Conservation (phyloP, 805 yeast genomes). For the Blastobotrys parvus region DNA sequence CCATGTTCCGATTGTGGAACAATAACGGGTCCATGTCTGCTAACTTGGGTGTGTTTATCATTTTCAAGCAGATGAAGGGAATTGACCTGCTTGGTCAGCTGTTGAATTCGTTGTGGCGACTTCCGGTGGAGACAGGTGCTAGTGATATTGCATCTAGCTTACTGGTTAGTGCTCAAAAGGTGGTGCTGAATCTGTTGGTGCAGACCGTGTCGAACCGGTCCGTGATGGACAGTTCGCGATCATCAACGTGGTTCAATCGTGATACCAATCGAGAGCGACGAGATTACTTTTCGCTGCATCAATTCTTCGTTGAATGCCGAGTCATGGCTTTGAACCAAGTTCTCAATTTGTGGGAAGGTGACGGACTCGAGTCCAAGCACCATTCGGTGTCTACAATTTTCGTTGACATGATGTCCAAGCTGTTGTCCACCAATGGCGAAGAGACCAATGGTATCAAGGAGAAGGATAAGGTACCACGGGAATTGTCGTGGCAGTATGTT, state of each 20-base stretch:
- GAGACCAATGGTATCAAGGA: slow-evolving; percentile 6
- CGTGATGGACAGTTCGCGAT: slow-evolving; percentile 23
- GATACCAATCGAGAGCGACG: slow-evolving; percentile 19
- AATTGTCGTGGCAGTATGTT: slow-evolving; percentile 16
- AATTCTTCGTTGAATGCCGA: slow-evolving; percentile 26
- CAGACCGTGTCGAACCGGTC: slow-evolving; percentile 19
- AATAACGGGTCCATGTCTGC: slow-evolving; percentile 5
- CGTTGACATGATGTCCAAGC: slow-evolving; percentile 12
- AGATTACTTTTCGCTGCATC: slow-evolving; percentile 22
- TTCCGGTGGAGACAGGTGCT: neutral
- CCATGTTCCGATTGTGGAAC: slow-evolving; percentile 13
- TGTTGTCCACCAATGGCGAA: slow-evolving; percentile 15
- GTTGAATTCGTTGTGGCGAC: slow-evolving; percentile 17
- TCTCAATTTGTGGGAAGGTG: slow-evolving; percentile 14
- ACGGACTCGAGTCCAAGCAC: slow-evolving; percentile 9
- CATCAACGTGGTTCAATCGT: slow-evolving; percentile 10
- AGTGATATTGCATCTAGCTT: slow-evolving; percentile 3
- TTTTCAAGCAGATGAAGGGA: slow-evolving; percentile 25
- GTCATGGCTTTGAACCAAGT: slow-evolving; percentile 16
- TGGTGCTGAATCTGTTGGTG: slow-evolving; percentile 20
- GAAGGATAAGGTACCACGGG: slow-evolving; percentile 14
- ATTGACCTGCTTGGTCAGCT: slow-evolving; percentile 17
- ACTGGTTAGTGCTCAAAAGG: slow-evolving; percentile 10
- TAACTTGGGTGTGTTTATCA: slow-evolving; percentile 19
- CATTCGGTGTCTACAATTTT: slow-evolving; percentile 11